Conservation (phyloP, 257 asterid species). For the Fraxinus excelsior region DNA sequence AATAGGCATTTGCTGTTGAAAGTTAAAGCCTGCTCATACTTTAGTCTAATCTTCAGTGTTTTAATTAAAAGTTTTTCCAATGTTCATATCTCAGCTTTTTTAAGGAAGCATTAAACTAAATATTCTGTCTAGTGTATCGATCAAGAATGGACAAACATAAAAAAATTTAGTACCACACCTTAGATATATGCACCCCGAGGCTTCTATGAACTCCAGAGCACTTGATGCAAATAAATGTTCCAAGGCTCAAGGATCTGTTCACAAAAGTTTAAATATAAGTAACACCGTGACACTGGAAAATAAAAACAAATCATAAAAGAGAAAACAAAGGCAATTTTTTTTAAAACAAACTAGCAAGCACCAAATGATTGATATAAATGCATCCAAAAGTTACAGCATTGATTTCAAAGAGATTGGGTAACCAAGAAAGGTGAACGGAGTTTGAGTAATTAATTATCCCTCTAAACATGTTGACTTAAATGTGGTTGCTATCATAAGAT, state of each 20-base stretch:
- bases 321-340: background rate
- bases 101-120: background rate
- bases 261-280: conserved; percentile 22
- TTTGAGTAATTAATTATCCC: background rate
- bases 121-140: background rate
- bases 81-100: background rate
- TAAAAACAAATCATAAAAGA: background rate
- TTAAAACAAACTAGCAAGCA: background rate
- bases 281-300: background rate
- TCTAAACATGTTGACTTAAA: background rate
- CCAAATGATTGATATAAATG: background rate
- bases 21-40: background rate
- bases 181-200: conserved; percentile 89
- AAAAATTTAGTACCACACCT: conserved; percentile 41
- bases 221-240: conserved; percentile 86
- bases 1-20: background rate
- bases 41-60: background rate
- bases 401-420: background rate
- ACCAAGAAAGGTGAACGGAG: background rate
- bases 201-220: conserved; percentile 96
- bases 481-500: background rate
- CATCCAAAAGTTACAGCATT: background rate
- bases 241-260: conserved; percentile 69
- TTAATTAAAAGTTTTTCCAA: background rate
- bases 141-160: background rate